These are phyloP conservation scores for Pythium apleroticum DNA, from an alignment of 352 stramenopile species.

Conservation along the genomic window DNA sequence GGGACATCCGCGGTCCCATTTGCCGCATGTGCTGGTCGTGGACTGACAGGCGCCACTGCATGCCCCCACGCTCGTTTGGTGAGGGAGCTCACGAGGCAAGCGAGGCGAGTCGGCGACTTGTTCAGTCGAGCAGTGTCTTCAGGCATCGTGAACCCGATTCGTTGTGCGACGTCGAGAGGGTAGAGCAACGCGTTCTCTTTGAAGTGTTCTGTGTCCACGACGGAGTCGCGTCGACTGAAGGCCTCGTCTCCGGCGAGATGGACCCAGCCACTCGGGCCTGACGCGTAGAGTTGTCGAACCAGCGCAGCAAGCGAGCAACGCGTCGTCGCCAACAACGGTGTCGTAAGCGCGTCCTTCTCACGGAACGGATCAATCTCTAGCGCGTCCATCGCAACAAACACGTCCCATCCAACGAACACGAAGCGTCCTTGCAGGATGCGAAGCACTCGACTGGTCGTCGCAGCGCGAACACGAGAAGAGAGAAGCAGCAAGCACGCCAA, in stretches of 20 bases:
- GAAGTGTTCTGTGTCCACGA: not conserved
- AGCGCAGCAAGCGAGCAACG: conserved; percentile 29
- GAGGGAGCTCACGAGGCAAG: not conserved
- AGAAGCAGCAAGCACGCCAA: conserved; percentile 10
- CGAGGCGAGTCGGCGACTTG: not conserved
- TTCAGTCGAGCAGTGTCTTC: not conserved
- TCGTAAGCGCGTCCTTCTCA: not conserved
- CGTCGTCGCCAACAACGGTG: conserved; percentile 8
- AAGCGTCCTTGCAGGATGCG: conserved; percentile 29
- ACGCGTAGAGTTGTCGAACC: conserved; percentile 31
- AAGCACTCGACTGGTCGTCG: conserved; percentile 32
- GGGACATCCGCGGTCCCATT: too few relatives aligned
- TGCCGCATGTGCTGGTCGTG: not conserved
- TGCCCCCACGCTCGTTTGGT: not conserved
- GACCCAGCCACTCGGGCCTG: conserved; percentile 26
- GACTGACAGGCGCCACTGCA: not conserved
- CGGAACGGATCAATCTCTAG: conserved; percentile 8
- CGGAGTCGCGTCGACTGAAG: conserved; percentile 10
- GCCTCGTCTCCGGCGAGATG: conserved; percentile 27
- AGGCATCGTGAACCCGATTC: not conserved
- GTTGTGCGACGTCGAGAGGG: not conserved
- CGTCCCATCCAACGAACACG: conserved; percentile 35
- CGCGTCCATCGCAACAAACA: conserved; percentile 10
- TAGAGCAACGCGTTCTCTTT: not conserved
- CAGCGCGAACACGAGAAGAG: not conserved